These are phyloP conservation scores for Arabidopsis suecica DNA, from an alignment of 345 rosid species.

Conservation along the genomic window DNA sequence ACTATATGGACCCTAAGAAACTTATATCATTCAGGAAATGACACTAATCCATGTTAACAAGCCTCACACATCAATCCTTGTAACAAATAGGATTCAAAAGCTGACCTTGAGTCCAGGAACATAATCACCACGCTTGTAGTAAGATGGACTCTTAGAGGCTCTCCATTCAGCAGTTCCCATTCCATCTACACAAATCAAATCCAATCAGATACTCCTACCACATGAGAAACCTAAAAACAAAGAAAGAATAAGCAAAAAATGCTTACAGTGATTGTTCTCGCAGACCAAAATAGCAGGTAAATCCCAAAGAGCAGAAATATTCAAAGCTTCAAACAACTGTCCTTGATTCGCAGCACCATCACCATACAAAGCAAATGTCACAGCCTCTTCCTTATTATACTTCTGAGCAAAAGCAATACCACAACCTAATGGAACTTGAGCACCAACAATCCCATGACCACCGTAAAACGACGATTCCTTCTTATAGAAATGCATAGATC, in stretches of 20 bases:
- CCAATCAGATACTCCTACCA: neutral
- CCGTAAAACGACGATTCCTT: slow-evolving; percentile 84
- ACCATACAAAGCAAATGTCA: slow-evolving; percentile 85
- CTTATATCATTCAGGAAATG: neutral
- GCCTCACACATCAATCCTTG: neutral
- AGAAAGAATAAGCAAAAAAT: neutral
- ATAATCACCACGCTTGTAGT: slow-evolving; percentile 97
- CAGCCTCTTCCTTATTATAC: slow-evolving; percentile 81
- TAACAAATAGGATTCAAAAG: slow-evolving; percentile 14
- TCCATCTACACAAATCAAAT: slow-evolving; percentile 65
- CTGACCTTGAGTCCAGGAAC: slow-evolving; percentile 97
- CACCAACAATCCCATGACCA: slow-evolving; percentile 98
- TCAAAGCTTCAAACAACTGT: slow-evolving; percentile 93
- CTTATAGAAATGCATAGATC: slow-evolving; percentile 97
- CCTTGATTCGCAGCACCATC: slow-evolving; percentile 99
- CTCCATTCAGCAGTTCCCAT: slow-evolving; percentile 99
- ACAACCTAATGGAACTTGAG: slow-evolving; percentile 90
- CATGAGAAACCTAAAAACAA: neutral
- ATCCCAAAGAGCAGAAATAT: slow-evolving; percentile 95
- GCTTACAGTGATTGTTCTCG: slow-evolving; percentile 96
- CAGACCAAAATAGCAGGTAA: slow-evolving; percentile 89
- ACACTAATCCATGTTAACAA: slow-evolving; percentile 7
- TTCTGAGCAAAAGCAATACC: slow-evolving; percentile 99
- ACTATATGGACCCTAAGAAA: slow-evolving; percentile 13
- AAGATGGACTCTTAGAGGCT: slow-evolving; percentile 88